phyloP scores from a whole-genome alignment of 345 rosid genomes.

The Firmiana major region DNA sequence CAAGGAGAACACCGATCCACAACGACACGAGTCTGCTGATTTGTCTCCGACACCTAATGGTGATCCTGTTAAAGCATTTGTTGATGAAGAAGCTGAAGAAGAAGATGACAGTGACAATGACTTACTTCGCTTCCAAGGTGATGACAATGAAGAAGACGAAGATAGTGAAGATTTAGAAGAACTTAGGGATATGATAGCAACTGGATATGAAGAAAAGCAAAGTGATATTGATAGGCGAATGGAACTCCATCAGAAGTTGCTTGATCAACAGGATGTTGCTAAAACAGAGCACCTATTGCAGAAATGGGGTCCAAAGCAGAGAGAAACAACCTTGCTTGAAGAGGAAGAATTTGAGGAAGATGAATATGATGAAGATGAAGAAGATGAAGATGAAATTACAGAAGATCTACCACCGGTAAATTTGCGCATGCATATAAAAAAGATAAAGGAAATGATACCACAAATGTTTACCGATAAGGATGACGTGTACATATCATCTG shows the following conservation, averaged over 20 bases:
- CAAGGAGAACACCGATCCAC: constrained; percentile 53
- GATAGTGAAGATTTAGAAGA: constrained; percentile 59
- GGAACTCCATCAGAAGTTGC: constrained; percentile 92
- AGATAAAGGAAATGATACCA: constrained; percentile 82
- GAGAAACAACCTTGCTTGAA: constrained; percentile 35
- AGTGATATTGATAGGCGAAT: constrained; percentile 70
- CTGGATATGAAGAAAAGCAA: constrained; percentile 63
- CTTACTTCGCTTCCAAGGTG: constrained; percentile 52
- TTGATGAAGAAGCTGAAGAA: constrained; percentile 93
- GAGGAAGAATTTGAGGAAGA: constrained; percentile 46
- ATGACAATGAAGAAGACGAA: constrained; percentile 65
- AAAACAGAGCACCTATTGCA: constrained; percentile 79
- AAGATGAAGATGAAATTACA: constrained; percentile 30
- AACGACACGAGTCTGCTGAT: constrained; percentile 28
- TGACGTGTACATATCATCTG: constrained; percentile 76
- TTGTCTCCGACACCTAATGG: constrained; percentile 43
- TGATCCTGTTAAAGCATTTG: constrained; percentile 76
- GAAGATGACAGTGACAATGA: constrained; percentile 96
- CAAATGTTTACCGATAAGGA: constrained; percentile 82
- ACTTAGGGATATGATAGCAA: constrained; percentile 70
- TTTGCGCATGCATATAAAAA: constrained; percentile 58
- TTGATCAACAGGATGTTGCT: constrained; percentile 80
- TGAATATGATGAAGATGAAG: constrained; percentile 20
- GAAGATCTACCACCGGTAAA: constrained; percentile 46
- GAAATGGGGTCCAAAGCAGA: constrained; percentile 54